phyloP scores from a whole-genome alignment of 768 basidiomycete genomes.

The Kwoniella sp. region DNA sequence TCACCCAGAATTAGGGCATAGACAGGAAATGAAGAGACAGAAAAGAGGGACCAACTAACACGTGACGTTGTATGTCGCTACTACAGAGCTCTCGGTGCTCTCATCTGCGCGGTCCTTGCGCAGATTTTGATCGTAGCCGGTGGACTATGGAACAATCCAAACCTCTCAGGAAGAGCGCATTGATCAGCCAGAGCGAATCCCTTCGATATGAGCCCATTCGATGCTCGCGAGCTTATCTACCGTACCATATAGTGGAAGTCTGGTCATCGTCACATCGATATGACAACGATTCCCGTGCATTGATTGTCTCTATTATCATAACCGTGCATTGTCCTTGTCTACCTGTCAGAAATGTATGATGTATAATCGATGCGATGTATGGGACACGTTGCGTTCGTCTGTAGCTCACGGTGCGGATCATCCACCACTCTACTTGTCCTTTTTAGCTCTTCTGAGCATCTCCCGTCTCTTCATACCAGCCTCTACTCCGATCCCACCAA shows the following conservation, averaged over 20 bases:
- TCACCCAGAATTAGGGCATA: too few species aligned
- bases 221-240: too few species aligned
- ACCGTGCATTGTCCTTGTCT: background rate
- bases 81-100: slow-evolving; percentile 4
- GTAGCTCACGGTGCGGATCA: background rate
- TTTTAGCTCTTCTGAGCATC: slow-evolving; percentile 37
- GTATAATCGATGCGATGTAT: background rate
- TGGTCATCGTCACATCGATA: too few species aligned
- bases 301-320: too few species aligned
- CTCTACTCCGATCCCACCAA: slow-evolving; percentile 92
- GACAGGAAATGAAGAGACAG: too few species aligned
- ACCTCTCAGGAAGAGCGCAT: slow-evolving; percentile 10
- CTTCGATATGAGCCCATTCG: too few species aligned
- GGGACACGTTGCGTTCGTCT: too few species aligned
- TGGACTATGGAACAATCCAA: slow-evolving; percentile 13
- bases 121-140: slow-evolving; percentile 2
- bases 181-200: background rate
- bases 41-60: too few species aligned
- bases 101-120: background rate
- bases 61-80: background rate
- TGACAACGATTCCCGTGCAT: background rate
- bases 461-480: slow-evolving; percentile 76
- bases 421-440: slow-evolving; percentile 18
- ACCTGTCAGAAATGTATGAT: too few species aligned
- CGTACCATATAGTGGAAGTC: too few species aligned